Percentiles rank a stretch among this genome's conserved stretches.
Evolutionary conservation across 1,284 basidiomycete genomes (phyloP).

Genomic region (Pascua guehoae): DNA sequence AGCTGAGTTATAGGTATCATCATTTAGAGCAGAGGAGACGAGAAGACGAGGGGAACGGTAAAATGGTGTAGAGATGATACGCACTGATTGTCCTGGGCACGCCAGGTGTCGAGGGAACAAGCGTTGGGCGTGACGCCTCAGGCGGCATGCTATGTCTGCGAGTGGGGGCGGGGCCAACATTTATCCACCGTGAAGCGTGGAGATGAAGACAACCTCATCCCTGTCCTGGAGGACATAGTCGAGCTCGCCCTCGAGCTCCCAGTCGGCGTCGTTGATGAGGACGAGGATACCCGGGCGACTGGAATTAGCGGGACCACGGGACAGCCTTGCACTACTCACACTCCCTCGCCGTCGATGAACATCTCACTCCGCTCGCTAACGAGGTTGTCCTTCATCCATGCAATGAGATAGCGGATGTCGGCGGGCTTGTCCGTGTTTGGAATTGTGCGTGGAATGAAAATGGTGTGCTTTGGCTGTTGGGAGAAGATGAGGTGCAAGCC

Average conservation of each 20-base stretch:
- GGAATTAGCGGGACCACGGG: conserved; percentile 6
- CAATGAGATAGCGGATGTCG: conserved; percentile 72
- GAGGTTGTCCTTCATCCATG: conserved; percentile 71
- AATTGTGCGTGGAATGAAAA: conserved; percentile 59
- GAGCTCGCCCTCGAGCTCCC: conserved; percentile 95
- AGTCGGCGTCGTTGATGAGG: conserved; percentile 92
- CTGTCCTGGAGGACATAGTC: conserved; percentile 73
- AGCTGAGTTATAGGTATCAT: too few species aligned
- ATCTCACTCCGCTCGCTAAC: conserved; percentile 82
- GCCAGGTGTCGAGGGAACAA: too few species aligned
- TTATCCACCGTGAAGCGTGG: conserved; percentile 86
- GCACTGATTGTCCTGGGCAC: too few species aligned
- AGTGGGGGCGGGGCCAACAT: too few species aligned
- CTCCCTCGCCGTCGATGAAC: conserved; percentile 80
- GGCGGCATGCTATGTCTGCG: too few species aligned
- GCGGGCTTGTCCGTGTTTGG: conserved; percentile 50
- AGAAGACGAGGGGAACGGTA: too few species aligned
- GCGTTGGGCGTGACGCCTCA: too few species aligned
- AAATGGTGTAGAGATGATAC: too few species aligned
- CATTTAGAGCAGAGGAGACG: too few species aligned
- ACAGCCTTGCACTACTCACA: conserved; percentile 64
- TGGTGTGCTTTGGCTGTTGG: conserved; percentile 58
- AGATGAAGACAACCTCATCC: conserved; percentile 94
- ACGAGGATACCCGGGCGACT: conserved; percentile 95
- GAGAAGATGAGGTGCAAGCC: conserved; percentile 85